Base-by-base conservation (phyloP, 805 yeast genomes). In the Candida corydali region DNA sequence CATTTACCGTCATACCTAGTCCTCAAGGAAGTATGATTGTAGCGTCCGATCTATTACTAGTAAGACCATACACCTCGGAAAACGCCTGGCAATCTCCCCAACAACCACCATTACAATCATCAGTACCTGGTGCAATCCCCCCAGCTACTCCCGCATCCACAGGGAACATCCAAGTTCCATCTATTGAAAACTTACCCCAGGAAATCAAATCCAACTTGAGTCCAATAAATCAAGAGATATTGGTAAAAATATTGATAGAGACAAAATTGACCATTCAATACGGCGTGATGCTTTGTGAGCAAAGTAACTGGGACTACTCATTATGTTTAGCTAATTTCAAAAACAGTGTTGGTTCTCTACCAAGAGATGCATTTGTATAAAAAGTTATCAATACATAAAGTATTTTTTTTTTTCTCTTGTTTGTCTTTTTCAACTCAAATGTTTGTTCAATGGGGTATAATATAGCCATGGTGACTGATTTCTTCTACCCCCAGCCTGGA, bases 401-500 rank as follows among this genome's bases (percentile, higher is more conserved):
- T 7, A 20, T 30, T 30, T 30, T 30, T 22, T 8, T 22, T 30
- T 12, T n/a, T 20, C 26, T 9, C 20, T 17, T 18, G n/a, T 5
- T 15, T 15, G 6, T 8, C n/a, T 30, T 22, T 20, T 20, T 30
- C 26, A 5, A 15, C 26, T 24, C 23, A 33, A 38, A 29, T 31
- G 25, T 5, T 27, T 10, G 9, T 12, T 24, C 14, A 47, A 54
- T 52, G 60, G 50, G 52, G 29, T 57, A 59, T 43, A 64, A 63
- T 38, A 62, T 64, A 37, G 73, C 73, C 6, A 89, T 93, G 96
- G 86, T 89, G 3, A 85, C 95, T 29, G 99, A 93, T 61, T 93
- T 88, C 69, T 93, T 93, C 75, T 93, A 85, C 61, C 99, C 99
- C 8, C 98, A 93, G 55, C 83, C 97, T 0, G 99, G 99, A 3